A percentile compares a stretch with the other conserved stretches of the same genome.
Conservation (phyloP, 2,329 filamentous ascomycete genomes). For the Corniculantispora saksenae region DNA sequence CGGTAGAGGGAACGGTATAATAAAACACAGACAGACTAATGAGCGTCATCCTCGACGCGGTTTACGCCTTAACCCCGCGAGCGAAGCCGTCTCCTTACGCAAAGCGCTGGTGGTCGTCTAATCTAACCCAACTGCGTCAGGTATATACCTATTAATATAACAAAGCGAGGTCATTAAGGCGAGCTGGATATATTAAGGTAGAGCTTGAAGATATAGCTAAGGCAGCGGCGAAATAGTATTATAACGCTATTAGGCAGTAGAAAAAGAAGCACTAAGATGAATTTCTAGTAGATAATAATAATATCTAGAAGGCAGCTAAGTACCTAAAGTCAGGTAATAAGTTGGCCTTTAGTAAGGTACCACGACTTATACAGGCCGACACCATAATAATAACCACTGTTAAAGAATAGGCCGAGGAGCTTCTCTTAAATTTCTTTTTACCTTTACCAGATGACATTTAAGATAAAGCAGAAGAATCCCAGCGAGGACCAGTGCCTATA, state of each 20-base stretch:
- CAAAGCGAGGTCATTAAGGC: conserved; percentile 25
- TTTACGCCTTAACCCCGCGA: conserved; percentile 24
- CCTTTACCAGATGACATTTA: conserved; percentile 21
- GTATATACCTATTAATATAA: conserved; percentile 32
- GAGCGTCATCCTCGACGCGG: conserved; percentile 20
- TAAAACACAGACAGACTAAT: conserved; percentile 18
- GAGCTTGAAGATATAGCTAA: conserved; percentile 27
- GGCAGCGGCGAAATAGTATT: conserved; percentile 27
- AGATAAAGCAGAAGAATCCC: conserved; percentile 19
- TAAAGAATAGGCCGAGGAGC: conserved; percentile 24
- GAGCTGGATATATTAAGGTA: conserved; percentile 15
- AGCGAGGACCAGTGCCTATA: conserved; percentile 14
- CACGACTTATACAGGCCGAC: conserved; percentile 25
- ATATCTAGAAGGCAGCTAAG: conserved; percentile 33
- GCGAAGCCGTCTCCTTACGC: conserved; percentile 29
- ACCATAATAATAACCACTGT: conserved; percentile 21
- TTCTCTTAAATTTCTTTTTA: conserved; percentile 25
- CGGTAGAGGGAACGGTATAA: conserved; percentile 23
- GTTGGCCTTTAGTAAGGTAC: conserved; percentile 27
- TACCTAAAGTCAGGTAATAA: conserved; percentile 28
- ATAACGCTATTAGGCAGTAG: conserved; percentile 25
- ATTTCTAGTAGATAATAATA: conserved; percentile 30
- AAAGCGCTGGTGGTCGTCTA: conserved; percentile 33
- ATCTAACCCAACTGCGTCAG: conserved; percentile 30
- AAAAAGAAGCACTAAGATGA: conserved; percentile 28